Evolutionary conservation across 306 rosid species (phyloP), one percentile per base, ranked within the genome.

Genomic region (Fragaria iinumae): DNA sequence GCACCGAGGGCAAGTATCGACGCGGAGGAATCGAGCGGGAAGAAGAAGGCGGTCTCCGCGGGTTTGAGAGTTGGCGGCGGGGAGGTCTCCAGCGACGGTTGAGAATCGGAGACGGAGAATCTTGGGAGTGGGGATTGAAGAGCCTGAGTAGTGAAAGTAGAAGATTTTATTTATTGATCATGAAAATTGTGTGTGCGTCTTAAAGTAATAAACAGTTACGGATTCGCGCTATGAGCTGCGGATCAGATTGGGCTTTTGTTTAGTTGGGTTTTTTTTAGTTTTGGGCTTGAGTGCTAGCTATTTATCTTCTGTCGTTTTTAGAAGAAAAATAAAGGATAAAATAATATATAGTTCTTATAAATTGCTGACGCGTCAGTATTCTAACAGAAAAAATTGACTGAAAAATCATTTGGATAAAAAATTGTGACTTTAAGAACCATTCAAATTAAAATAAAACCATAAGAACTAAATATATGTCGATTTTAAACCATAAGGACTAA

Each of bases 81-180:
- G 20, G 3, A 32, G 74, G 66, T 21, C 78, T 72, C 59, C 70
- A 11, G 8, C 50, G 13, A 11, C 29, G 71, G 45, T 50, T 12
- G 48, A 6, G 34, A 16, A 52, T 60, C 60, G n/a, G 74, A 70
- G 74, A 38, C 25, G 13, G 64, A 55, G 32, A 71, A 72, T 65
- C 78, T 72, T 45, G 71, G n/a, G 18, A 17, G 5, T 13, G 41
- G 79, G 67, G 13, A 21, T 21, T 5, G 52, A 21, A 47, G 14
- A 65, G 38, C 67, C 75, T 68, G 47, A 56, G 25, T 16, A 17
- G 27, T 2, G 45, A 10, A 17, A 45, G 60, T 21, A 21, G 72
- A 52, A 20, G 62, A 32, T 50, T n/a, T 43, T 55, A 39, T n/a
- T 43, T 55, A 39, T 36, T 56, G 50, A 23, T 73, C 67, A 50